phyloP scores from a whole-genome alignment of 441 rosid genomes.

The Eruca vesicaria region DNA sequence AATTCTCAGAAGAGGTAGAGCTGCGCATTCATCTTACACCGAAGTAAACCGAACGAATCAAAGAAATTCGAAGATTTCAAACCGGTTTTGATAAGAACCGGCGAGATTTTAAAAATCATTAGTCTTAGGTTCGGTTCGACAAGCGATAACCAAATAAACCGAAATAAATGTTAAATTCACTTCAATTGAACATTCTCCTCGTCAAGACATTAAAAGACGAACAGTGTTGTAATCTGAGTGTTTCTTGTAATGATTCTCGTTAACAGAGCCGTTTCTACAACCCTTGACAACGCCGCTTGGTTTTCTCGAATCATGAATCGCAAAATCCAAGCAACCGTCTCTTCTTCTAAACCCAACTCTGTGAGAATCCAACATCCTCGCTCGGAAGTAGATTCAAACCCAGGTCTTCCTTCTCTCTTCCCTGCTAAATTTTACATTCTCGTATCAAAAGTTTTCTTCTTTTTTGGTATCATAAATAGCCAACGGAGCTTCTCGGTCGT shows the following conservation, averaged over 20 bases:
- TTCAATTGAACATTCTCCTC: background rate
- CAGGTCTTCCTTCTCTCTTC: constrained; percentile 39
- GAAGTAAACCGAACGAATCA: background rate
- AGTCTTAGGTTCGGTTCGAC: background rate
- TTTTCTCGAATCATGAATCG: constrained; percentile 22
- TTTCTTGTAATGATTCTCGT: too few species aligned
- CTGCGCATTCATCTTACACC: background rate
- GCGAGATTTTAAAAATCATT: background rate
- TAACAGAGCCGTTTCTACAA: constrained; percentile 7
- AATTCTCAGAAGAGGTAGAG: background rate
- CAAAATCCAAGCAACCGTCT: constrained; percentile 40
- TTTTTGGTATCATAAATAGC: constrained; percentile 31
- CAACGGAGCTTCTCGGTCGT: constrained; percentile 21
- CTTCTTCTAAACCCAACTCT: constrained; percentile 38
- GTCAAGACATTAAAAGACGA: background rate
- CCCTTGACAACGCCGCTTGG: constrained; percentile 14
- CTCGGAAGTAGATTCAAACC: constrained; percentile 33
- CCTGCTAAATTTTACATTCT: too few species aligned
- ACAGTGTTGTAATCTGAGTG: too few species aligned
- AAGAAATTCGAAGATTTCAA: background rate
- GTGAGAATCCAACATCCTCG: constrained; percentile 26
- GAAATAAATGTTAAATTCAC: background rate
- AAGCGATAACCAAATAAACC: background rate
- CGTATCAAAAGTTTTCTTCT: background rate
- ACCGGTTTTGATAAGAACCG: background rate